Conservation (phyloP, 2,329 filamentous ascomycete species). For the Fusarium luffae region DNA sequence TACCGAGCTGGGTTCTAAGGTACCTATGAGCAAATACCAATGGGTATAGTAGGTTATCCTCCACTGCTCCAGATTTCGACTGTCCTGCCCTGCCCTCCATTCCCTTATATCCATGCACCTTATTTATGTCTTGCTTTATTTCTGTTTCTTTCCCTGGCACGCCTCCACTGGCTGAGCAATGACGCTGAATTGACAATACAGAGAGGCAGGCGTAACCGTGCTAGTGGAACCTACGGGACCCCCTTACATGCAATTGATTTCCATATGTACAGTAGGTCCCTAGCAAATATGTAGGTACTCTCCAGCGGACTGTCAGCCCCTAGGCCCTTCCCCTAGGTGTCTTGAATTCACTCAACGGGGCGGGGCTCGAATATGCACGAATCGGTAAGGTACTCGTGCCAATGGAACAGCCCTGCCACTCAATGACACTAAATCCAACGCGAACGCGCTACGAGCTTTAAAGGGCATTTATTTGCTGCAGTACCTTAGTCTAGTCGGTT, state of each 20-base stretch:
- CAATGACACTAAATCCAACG: constrained; percentile 46
- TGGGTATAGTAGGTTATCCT: not conserved
- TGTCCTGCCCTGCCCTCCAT: not conserved
- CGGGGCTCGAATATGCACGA: constrained; percentile 38
- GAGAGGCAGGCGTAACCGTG: not conserved
- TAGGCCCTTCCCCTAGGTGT: constrained; percentile 12
- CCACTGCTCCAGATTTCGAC: not conserved
- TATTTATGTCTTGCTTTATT: not conserved
- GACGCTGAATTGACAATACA: not conserved
- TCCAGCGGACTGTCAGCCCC: constrained; percentile 18
- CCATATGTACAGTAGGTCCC: not conserved
- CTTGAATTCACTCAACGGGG: constrained; percentile 29
- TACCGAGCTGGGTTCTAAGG: too few relatives aligned
- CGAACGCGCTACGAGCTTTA: constrained; percentile 50
- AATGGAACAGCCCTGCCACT: constrained; percentile 44
- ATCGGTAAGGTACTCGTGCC: constrained; percentile 34
- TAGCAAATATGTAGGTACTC: not conserved
- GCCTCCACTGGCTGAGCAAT: constrained; percentile 1
- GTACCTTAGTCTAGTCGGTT: constrained; percentile 14
- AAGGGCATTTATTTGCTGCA: constrained; percentile 43
- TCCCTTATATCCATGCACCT: not conserved
- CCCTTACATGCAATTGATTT: constrained; percentile 36
- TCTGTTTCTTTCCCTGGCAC: constrained; percentile 1
- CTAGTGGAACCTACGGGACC: constrained; percentile 24
- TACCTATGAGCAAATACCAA: not conserved